Evolutionary conservation across 805 yeast species (phyloP).

Genomic region (Suhomyces sp.): DNA sequence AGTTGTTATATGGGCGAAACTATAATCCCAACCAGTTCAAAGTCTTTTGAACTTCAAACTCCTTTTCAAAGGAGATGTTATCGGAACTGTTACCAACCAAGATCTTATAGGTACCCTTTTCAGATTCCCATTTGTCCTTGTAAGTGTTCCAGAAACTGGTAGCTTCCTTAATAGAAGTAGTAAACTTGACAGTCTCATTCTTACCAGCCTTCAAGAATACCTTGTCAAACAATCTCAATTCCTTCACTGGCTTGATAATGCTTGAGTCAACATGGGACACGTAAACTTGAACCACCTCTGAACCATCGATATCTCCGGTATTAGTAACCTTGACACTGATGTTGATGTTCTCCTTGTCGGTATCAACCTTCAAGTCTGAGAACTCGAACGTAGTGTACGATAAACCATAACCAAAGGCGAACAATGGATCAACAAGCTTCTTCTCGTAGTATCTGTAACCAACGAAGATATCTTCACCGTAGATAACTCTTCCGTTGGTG

Average conservation of each 20-base stretch:
- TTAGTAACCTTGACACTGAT: constrained; percentile 47
- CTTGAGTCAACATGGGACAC: constrained; percentile 38
- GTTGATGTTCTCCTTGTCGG: constrained; percentile 23
- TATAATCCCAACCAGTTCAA: constrained; percentile 9
- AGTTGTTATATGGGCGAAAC: no score
- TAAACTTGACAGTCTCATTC: constrained; percentile 33
- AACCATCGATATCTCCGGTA: constrained; percentile 49
- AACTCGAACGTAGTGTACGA: constrained; percentile 56
- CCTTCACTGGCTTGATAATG: constrained; percentile 54
- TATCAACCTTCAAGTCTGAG: constrained; percentile 32
- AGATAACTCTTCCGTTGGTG: constrained; percentile 52
- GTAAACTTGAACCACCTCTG: constrained; percentile 58
- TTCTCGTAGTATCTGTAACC: constrained; percentile 65
- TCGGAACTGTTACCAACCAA: constrained; percentile 44
- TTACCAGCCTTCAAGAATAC: constrained; percentile 47
- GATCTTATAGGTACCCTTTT: constrained; percentile 50
- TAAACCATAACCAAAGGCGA: constrained; percentile 64
- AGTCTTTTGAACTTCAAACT: constrained; percentile 18
- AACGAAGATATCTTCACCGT: constrained; percentile 66
- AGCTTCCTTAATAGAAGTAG: constrained; percentile 46
- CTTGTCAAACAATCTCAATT: constrained; percentile 58
- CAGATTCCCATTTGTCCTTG: constrained; percentile 49
- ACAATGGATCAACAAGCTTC: constrained; percentile 45
- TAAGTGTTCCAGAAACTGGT: constrained; percentile 55
- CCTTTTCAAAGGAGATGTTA: constrained; percentile 19